Percentiles rank a stretch among this genome's conserved stretches.
Conservation (phyloP, 2,329 filamentous ascomycete species). For the Juglanconis sp. region DNA sequence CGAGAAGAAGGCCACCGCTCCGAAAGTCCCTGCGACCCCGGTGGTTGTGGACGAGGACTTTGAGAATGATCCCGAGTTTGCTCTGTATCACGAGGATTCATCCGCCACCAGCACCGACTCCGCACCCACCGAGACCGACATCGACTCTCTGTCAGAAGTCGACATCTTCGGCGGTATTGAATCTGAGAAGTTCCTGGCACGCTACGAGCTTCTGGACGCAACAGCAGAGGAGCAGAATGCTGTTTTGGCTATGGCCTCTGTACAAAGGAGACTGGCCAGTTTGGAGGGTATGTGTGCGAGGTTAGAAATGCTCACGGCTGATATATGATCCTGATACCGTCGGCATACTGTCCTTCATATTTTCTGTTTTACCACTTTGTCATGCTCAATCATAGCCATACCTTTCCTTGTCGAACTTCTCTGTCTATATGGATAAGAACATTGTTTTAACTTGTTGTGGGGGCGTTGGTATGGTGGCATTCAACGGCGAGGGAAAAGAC, state of each 20-base stretch:
- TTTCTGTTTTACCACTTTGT: neutral
- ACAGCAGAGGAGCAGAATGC: slow-evolving; percentile 46
- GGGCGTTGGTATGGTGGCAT: slow-evolving; percentile 2
- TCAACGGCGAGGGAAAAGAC: slow-evolving; percentile 1
- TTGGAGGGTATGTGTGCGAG: slow-evolving; percentile 34
- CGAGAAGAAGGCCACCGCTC: slow-evolving; percentile 29
- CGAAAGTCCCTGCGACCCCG: slow-evolving; percentile 25
- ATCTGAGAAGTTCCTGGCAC: slow-evolving; percentile 60
- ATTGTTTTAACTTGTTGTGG: slow-evolving; percentile 4
- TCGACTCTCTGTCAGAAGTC: slow-evolving; percentile 37
- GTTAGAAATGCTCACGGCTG: slow-evolving; percentile 34
- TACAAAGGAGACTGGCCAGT: slow-evolving; percentile 46
- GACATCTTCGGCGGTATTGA: slow-evolving; percentile 53
- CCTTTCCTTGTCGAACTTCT: slow-evolving; percentile 2
- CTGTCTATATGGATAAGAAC: slow-evolving; percentile 9
- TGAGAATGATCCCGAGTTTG: slow-evolving; percentile 60
- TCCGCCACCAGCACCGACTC: slow-evolving; percentile 22
- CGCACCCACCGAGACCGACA: slow-evolving; percentile 38
- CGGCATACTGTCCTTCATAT: neutral
- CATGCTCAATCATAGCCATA: slow-evolving; percentile 6
- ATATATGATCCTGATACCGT: slow-evolving; percentile 22
- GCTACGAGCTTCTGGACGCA: slow-evolving; percentile 62
- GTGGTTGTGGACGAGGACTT: slow-evolving; percentile 50
- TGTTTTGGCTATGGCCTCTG: slow-evolving; percentile 43
- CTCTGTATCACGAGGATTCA: slow-evolving; percentile 52